Base-by-base conservation (phyloP, 495 filamentous ascomycete genomes). In the Saxophila tyrrhenica region DNA sequence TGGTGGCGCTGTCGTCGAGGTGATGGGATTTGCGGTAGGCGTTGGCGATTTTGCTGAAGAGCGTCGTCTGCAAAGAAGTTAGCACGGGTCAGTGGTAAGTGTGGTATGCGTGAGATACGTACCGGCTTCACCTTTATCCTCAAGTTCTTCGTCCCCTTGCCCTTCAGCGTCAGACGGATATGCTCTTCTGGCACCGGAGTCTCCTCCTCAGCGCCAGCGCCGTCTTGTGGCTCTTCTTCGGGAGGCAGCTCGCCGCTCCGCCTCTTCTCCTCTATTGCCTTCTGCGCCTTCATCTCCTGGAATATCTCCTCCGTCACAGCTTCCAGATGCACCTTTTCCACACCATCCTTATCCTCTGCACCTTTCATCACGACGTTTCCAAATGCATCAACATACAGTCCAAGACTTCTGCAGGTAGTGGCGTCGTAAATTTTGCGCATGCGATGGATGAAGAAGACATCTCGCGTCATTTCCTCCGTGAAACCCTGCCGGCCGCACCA, bases 371-470 rank as follows among this genome's bases (percentile, higher is more conserved):
- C 21, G 60, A 67, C 21, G 49, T 65, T 50, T 57, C 70, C 70
- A 11, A 70, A 46, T n/a, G 56, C 57, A 51, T 74, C 72, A 2
- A 77, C 64, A 15, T 61, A 72, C 25, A 82, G 76, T 25, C 75
- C 85, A 51, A 85, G 73, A 25, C 83, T 82, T 47, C 73, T 78
- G 57, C 86, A 84, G 5, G 82, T 89, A 22, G 84, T 86, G 25
- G 81, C 73, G 54, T 85, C 79, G 60, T 81, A 94, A 1, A 95
- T 63, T 55, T 81, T 78, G 45, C 79, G 80, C 8, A 80, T 78
- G 49, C 80, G 83, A 84, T 88, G 95, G 1, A 86, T 91, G 16
- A 96, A 67, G 59, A 88, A 85, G 9, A 95, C 69, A 7, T 70
- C 63, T 21, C 67, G 65, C 16, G 75, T 69, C 39, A 73, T 54